Percentiles rank a stretch among this genome's conserved stretches.
Evolutionary conservation across 495 filamentous ascomycete species (phyloP).

Genomic region (Parathielavia hyrcaniae): DNA sequence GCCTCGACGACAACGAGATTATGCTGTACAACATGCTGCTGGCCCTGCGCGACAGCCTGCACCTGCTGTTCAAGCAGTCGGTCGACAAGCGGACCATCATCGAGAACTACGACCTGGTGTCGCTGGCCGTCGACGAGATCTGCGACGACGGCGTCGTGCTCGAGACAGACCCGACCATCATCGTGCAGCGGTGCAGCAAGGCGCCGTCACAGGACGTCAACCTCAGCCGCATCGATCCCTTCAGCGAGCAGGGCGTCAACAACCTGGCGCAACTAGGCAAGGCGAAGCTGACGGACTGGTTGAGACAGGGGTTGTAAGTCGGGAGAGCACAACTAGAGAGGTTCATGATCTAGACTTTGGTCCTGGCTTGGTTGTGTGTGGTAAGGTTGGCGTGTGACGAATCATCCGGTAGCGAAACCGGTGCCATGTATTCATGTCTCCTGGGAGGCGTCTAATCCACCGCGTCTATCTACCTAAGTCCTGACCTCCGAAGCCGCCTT

Average conservation of each 20-base stretch:
- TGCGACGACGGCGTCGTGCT: slow-evolving; percentile 95
- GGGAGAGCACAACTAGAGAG: background rate
- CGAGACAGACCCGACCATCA: slow-evolving; percentile 89
- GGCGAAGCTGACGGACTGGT: slow-evolving; percentile 79
- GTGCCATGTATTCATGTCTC: slow-evolving; percentile 6
- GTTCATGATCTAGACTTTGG: slow-evolving; percentile 8
- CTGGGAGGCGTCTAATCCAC: slow-evolving; percentile 16
- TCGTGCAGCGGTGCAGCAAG: slow-evolving; percentile 82
- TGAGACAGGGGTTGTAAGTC: slow-evolving; percentile 70
- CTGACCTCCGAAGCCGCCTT: slow-evolving; percentile 69
- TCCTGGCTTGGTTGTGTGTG: background rate
- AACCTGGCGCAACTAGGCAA: slow-evolving; percentile 96
- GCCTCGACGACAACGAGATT: slow-evolving; percentile 92
- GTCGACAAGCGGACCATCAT: slow-evolving; percentile 96
- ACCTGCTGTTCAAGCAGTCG: slow-evolving; percentile 88
- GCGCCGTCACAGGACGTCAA: slow-evolving; percentile 89
- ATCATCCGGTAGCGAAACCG: background rate
- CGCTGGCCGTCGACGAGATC: slow-evolving; percentile 90
- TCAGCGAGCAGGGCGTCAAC: slow-evolving; percentile 90
- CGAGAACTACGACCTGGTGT: slow-evolving; percentile 92
- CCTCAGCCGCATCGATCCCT: slow-evolving; percentile 78
- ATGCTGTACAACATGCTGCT: slow-evolving; percentile 89
- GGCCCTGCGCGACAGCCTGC: slow-evolving; percentile 79
- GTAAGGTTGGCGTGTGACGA: background rate
- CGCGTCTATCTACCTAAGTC: slow-evolving; percentile 37